phyloP scores from a whole-genome alignment of 1,139 yeast species.

The Suhomyces panamericanus region DNA sequence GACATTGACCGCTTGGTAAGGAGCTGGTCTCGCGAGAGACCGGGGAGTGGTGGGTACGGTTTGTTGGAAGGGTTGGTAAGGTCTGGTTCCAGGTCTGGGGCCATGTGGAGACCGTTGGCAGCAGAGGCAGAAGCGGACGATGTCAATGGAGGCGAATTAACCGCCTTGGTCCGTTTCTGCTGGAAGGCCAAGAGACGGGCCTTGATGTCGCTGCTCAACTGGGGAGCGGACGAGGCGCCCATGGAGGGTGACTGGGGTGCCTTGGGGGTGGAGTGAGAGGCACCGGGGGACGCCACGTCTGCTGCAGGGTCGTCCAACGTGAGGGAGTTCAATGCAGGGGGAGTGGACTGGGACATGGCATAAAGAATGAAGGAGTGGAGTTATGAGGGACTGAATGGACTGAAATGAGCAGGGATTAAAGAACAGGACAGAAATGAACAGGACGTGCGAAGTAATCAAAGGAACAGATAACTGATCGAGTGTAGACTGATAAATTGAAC shows the following conservation, averaged over 20 bases:
- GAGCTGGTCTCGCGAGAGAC: slow-evolving; percentile 4
- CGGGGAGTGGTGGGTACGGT: slow-evolving; percentile 4
- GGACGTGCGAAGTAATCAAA: too few relatives aligned
- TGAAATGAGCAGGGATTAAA: too few relatives aligned
- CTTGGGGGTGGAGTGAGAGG: slow-evolving; percentile 4
- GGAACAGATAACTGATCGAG: too few relatives aligned
- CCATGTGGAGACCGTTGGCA: background rate
- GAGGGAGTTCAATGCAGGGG: slow-evolving; percentile 6
- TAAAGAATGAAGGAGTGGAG: too few relatives aligned
- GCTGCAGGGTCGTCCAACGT: background rate
- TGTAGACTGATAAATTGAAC: too few relatives aligned
- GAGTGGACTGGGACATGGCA: slow-evolving; percentile 5
- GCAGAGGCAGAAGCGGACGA: slow-evolving; percentile 17
- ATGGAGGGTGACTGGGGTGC: slow-evolving; percentile 11
- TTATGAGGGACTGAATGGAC: too few relatives aligned
- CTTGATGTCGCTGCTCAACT: slow-evolving; percentile 63
- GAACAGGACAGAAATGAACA: too few relatives aligned
- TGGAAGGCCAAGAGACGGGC: slow-evolving; percentile 77
- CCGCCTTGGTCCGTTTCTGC: slow-evolving; percentile 53
- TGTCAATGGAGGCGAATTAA: slow-evolving; percentile 23
- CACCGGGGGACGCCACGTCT: background rate
- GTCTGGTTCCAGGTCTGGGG: background rate
- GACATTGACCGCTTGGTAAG: slow-evolving; percentile 8
- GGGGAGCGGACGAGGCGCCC: slow-evolving; percentile 20
- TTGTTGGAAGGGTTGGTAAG: background rate